Base-by-base conservation (phyloP, 257 asterid genomes). In the Solanum clarkiae region DNA sequence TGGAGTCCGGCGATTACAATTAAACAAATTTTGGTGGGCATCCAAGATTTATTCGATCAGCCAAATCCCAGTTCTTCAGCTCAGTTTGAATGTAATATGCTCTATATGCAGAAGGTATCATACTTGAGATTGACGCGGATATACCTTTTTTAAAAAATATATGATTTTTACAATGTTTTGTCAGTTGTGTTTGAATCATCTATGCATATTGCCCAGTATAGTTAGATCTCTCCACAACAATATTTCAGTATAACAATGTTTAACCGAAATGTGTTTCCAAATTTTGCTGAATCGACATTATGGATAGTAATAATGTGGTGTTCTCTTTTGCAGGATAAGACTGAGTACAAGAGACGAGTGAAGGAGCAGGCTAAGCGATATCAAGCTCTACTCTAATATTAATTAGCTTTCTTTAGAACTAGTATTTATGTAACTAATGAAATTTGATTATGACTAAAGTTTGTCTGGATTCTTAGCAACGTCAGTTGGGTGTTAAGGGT, bases 1-100 rank as follows among this genome's bases (percentile, higher is more conserved):
- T 90, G 92, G 90, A 83, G 87, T 80, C 91, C 92, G 1, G 90
- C 91, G 2, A 88, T 90, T 56, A 90, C 92, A 53, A 88, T 90
- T 62, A 88, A 83, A 84, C 92, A 90, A 81, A 84, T 88, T 85
- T 89, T 90, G 59, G 42, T 88, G 59, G 92, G 92, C 72, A 90
- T 90, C 83, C 92, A 90, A 79, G 91, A 90, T 63, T 87, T 90
- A 45, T 81, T 90, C 10, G 88, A 90, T 55, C 63, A 66, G 51
- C 92, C 92, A 24, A 90, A 90, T 60, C 90, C 89, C 12, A 74
- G 82, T 70, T 89, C 88, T 83, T 86, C 92, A 29, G 91, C 90
- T 1, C 90, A 88, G 54, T 82, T 45, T 24, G 85, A 77, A 3
- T 51, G 65, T 32, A 2, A 49, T 49, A 51, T 1, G 18, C 82